These are phyloP conservation scores for Thalassiosira profunda DNA, from an alignment of 108 stramenopile species.

Conservation along the genomic window DNA sequence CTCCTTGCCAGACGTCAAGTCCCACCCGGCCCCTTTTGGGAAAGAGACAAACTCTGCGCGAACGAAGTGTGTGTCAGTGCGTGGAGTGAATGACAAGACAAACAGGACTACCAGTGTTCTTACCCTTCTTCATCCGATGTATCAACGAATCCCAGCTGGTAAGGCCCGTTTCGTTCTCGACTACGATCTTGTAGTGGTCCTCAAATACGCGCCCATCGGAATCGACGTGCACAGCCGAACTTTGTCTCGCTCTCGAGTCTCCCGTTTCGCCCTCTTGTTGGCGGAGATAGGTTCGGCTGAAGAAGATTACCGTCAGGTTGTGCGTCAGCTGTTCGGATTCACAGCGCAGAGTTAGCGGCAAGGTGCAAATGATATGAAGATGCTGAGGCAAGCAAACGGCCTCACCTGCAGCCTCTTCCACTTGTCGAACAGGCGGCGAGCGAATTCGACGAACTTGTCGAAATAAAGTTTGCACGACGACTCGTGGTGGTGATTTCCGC, in stretches of 20 bases:
- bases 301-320: slow-evolving; percentile 95
- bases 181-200: slow-evolving; percentile 92
- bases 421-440: slow-evolving; percentile 75
- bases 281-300: slow-evolving; percentile 85
- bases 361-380: slow-evolving; percentile 10
- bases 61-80: too few relatives aligned
- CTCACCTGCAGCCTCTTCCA: slow-evolving; percentile 84
- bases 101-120: too few relatives aligned
- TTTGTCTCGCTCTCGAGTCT: too few relatives aligned
- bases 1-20: slow-evolving; percentile 50
- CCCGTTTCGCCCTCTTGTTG: slow-evolving; percentile 9
- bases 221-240: slow-evolving; percentile 48
- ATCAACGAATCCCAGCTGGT: slow-evolving; percentile 84
- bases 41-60: slow-evolving; percentile 91
- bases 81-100: too few relatives aligned
- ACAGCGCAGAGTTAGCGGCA: too few relatives aligned
- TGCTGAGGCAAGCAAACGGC: slow-evolving; percentile 11
- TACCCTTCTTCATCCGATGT: slow-evolving; percentile 82
- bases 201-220: slow-evolving; percentile 79
- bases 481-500: slow-evolving; percentile 50
- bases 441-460: slow-evolving; percentile 83
- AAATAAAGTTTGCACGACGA: slow-evolving; percentile 83
- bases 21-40: slow-evolving; percentile 87
- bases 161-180: slow-evolving; percentile 90
- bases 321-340: slow-evolving; percentile 87